Conservation (phyloP, 2,329 filamentous ascomycete genomes). For the Apiospora phragmitis region DNA sequence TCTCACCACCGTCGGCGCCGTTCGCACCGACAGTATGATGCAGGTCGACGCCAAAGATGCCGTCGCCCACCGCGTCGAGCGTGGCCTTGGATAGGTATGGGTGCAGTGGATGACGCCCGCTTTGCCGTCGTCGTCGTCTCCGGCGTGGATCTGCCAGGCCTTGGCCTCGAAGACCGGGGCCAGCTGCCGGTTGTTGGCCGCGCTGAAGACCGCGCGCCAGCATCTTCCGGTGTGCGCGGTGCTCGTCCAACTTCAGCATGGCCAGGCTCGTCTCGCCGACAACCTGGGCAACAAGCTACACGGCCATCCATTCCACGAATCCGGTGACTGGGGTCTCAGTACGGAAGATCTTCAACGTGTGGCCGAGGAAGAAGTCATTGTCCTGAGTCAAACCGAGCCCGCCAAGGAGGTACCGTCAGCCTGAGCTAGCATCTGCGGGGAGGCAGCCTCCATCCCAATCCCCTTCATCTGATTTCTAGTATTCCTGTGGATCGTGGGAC, state of each 20-base stretch:
- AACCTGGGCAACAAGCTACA: neutral
- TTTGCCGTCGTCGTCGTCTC: neutral
- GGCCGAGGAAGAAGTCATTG: too few species aligned
- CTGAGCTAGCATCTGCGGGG: too few species aligned
- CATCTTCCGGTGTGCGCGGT: constrained; percentile 36
- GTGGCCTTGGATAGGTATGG: constrained; percentile 14
- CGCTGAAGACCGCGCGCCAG: constrained; percentile 33
- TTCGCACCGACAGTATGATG: neutral
- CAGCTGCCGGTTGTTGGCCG: constrained; percentile 32
- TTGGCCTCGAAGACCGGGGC: constrained; percentile 33
- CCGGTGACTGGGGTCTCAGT: too few species aligned
- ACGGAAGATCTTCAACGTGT: too few species aligned
- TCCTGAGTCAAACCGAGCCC: too few species aligned
- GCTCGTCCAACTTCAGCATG: constrained; percentile 36
- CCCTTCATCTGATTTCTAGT: too few species aligned
- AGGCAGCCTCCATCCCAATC: too few species aligned
- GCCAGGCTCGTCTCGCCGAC: constrained; percentile 25
- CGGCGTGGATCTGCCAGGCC: constrained; percentile 14
- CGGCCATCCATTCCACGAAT: too few species aligned
- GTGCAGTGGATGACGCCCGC: constrained; percentile 15
- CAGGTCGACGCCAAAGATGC: constrained; percentile 18
- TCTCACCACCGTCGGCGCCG: neutral
- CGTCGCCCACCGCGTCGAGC: constrained; percentile 13
- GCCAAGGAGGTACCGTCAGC: too few species aligned
- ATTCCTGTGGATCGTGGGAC: too few species aligned